phyloP scores from a whole-genome alignment of 2,329 filamentous ascomycete genomes.

The Talaromyces sp. region DNA sequence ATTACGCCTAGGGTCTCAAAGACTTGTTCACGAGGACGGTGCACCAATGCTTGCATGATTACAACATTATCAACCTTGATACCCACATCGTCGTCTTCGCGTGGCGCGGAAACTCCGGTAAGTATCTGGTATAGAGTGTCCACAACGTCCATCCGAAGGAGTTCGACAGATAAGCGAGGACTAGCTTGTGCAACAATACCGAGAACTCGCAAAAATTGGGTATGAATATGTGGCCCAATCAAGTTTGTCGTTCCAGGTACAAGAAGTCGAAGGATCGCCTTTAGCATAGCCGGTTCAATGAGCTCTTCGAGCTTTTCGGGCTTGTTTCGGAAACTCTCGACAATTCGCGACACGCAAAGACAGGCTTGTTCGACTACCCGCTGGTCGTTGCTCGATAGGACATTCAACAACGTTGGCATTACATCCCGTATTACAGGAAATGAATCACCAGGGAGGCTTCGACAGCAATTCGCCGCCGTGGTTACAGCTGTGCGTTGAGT shows the following conservation, averaged over 20 bases:
- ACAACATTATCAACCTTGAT: slow-evolving; percentile 89
- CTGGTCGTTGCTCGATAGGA: slow-evolving; percentile 87
- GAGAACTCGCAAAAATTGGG: slow-evolving; percentile 87
- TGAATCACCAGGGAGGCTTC: slow-evolving; percentile 91
- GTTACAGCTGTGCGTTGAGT: slow-evolving; percentile 96
- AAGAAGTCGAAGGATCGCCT: slow-evolving; percentile 78
- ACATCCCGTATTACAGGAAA: slow-evolving; percentile 90
- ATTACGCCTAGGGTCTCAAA: slow-evolving; percentile 97
- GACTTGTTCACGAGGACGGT: slow-evolving; percentile 90
- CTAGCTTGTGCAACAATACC: slow-evolving; percentile 88
- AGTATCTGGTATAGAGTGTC: slow-evolving; percentile 97
- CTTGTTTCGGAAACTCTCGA: slow-evolving; percentile 93
- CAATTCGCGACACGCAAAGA: slow-evolving; percentile 89
- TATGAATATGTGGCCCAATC: slow-evolving; percentile 91
- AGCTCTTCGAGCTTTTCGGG: slow-evolving; percentile 86
- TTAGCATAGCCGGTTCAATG: slow-evolving; percentile 81
- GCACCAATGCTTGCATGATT: slow-evolving; percentile 97
- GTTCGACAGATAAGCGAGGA: slow-evolving; percentile 77
- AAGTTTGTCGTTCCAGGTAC: slow-evolving; percentile 93
- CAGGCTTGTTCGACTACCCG: slow-evolving; percentile 96
- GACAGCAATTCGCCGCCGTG: slow-evolving; percentile 95
- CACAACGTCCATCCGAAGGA: slow-evolving; percentile 94
- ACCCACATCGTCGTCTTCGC: slow-evolving; percentile 54
- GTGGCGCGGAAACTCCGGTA: slow-evolving; percentile 89
- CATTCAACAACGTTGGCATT: slow-evolving; percentile 91